phyloP scores from a whole-genome alignment of 306 rosid species.

The Cucurbita argyrosperma region DNA sequence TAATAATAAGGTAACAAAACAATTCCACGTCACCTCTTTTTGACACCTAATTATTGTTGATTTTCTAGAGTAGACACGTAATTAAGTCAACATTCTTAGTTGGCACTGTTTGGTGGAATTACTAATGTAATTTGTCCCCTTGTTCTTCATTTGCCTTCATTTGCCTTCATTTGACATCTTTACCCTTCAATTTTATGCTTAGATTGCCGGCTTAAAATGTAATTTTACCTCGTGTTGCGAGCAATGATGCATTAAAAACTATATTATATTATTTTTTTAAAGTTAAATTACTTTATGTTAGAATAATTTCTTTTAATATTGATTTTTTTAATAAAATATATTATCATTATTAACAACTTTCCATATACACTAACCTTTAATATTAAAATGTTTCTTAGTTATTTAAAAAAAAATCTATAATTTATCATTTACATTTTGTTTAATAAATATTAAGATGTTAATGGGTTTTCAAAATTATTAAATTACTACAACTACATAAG shows the following conservation, averaged over 20 bases:
- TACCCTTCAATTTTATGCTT: not conserved
- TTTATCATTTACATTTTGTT: no score
- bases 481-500: no score
- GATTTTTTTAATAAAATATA: no score
- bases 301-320: no score
- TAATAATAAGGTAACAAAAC: not conserved
- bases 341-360: no score
- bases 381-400: no score
- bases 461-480: no score
- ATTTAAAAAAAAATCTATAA: no score
- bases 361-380: no score
- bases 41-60: not conserved
- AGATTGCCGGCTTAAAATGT: not conserved
- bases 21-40: not conserved
- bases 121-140: not conserved
- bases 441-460: no score
- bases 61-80: not conserved
- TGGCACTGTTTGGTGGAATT: not conserved
- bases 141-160: not conserved
- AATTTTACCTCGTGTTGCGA: not conserved
- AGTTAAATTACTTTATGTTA: no score
- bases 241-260: not conserved
- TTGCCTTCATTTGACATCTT: not conserved
- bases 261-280: no score
- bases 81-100: not conserved